Conservation (phyloP, 2,329 filamentous ascomycete species). For the Talaromyces sp. region DNA sequence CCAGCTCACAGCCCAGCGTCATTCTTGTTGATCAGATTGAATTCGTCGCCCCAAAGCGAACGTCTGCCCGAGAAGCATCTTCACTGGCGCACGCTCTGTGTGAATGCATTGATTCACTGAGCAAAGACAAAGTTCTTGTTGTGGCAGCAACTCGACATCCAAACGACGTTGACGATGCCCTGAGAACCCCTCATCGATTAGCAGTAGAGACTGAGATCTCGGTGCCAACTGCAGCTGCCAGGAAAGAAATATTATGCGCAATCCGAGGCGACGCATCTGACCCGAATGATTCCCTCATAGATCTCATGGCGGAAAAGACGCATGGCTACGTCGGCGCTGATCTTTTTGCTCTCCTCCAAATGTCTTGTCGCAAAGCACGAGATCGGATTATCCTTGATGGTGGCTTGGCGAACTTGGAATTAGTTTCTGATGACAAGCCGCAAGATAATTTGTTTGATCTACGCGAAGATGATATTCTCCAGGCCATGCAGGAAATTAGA, state of each 20-base stretch:
- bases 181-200: conserved; percentile 63
- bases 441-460: neutral
- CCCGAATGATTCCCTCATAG: conserved; percentile 48
- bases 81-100: conserved; percentile 36
- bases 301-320: conserved; percentile 63
- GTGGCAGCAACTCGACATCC: conserved; percentile 69
- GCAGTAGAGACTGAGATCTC: conserved; percentile 64
- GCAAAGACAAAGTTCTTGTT: conserved; percentile 58
- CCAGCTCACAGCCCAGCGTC: conserved; percentile 64
- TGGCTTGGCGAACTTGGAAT: neutral
- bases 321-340: conserved; percentile 84
- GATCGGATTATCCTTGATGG: conserved; percentile 22
- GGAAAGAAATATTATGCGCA: conserved; percentile 67
- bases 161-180: conserved; percentile 62
- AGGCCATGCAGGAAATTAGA: conserved; percentile 61
- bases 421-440: neutral
- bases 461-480: conserved; percentile 27
- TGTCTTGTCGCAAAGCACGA: conserved; percentile 41
- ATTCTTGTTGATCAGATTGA: conserved; percentile 76
- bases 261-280: conserved; percentile 46
- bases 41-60: conserved; percentile 55
- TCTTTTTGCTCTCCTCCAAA: conserved; percentile 58
- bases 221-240: conserved; percentile 64
- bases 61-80: conserved; percentile 40
- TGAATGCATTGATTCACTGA: conserved; percentile 29